Conservation (phyloP, 148 eudicot species). For the Selenicereus undatus region DNA sequence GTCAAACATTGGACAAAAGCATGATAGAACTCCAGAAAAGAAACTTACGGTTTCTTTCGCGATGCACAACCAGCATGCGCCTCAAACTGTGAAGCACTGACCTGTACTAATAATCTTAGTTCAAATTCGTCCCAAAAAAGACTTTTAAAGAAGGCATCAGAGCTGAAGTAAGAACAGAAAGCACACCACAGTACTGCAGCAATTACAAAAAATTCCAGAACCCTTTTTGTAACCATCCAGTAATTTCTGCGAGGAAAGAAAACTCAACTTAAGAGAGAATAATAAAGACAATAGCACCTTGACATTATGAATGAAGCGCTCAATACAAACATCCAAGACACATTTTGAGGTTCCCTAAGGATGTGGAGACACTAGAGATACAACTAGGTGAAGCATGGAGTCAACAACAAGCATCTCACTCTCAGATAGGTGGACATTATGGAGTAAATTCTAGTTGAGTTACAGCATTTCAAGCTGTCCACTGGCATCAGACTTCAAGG, state of each 20-base stretch:
- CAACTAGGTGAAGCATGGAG: background rate
- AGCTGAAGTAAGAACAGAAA: no score
- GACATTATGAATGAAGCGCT: background rate
- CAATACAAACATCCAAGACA: background rate
- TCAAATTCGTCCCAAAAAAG: conserved; percentile 8
- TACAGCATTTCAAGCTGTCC: background rate
- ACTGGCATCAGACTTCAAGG: background rate
- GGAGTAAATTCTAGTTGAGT: background rate
- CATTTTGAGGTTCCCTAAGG: background rate
- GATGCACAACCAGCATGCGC: conserved; percentile 92
- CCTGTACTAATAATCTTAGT: conserved; percentile 38
- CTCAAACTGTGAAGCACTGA: conserved; percentile 88
- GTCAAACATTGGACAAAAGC: background rate
- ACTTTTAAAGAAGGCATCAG: background rate
- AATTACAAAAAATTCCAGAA: conserved; percentile 66
- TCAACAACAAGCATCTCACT: background rate
- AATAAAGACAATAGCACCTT: background rate
- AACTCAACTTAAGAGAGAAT: conserved; percentile 2
- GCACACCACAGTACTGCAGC: conserved; percentile 67
- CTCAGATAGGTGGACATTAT: background rate
- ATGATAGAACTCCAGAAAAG: conserved; percentile 5
- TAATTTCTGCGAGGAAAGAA: conserved; percentile 50
- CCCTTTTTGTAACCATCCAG: conserved; percentile 69
- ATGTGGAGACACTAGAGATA: background rate
- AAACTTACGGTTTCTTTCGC: conserved; percentile 80